Percentiles rank a stretch among this genome's conserved stretches.
phyloP scores from a whole-genome alignment of 805 yeast genomes.

The Wickerhamomyces subpelliculosus region DNA sequence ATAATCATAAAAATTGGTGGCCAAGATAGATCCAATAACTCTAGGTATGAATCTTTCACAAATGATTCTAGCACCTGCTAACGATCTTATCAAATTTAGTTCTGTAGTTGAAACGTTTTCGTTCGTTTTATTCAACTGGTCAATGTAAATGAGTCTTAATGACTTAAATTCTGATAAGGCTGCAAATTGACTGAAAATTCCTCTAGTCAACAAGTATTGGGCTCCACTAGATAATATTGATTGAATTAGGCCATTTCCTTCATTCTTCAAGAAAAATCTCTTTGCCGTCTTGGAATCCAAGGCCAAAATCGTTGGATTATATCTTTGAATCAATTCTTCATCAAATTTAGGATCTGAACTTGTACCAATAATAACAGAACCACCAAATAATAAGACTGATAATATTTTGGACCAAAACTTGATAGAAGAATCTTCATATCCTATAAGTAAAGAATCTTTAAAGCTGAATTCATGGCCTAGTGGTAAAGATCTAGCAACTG shows the following conservation, averaged over 20 bases:
- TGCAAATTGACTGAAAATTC: constrained; percentile 10
- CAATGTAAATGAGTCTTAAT: constrained; percentile 19
- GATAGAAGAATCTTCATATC: constrained; percentile 21
- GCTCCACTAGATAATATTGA: constrained; percentile 12
- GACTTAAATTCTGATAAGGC: constrained; percentile 28
- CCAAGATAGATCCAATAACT: constrained; percentile 50
- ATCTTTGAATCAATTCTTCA: constrained; percentile 2
- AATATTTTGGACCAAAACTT: constrained; percentile 38
- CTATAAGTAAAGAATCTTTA: constrained; percentile 25
- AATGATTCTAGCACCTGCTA: constrained; percentile 43
- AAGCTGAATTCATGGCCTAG: constrained; percentile 28
- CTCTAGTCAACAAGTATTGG: constrained; percentile 15
- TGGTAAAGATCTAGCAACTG: constrained; percentile 33
- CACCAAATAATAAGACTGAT: constrained; percentile 27
- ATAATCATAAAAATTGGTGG: constrained; percentile 57
- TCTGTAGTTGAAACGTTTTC: constrained; percentile 15
- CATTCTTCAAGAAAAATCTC: constrained; percentile 4
- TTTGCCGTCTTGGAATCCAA: constrained; percentile 2
- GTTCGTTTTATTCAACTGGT: constrained; percentile 4
- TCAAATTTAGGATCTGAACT: constrained; percentile 10
- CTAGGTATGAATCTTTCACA: constrained; percentile 40
- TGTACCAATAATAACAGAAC: constrained; percentile 24
- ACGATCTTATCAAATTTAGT: constrained; percentile 36
- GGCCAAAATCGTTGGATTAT: constrained; percentile 10
- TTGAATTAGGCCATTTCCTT: neutral